Base-by-base conservation (phyloP, 2,329 filamentous ascomycete genomes). In the Colletotrichum gigasporum region DNA sequence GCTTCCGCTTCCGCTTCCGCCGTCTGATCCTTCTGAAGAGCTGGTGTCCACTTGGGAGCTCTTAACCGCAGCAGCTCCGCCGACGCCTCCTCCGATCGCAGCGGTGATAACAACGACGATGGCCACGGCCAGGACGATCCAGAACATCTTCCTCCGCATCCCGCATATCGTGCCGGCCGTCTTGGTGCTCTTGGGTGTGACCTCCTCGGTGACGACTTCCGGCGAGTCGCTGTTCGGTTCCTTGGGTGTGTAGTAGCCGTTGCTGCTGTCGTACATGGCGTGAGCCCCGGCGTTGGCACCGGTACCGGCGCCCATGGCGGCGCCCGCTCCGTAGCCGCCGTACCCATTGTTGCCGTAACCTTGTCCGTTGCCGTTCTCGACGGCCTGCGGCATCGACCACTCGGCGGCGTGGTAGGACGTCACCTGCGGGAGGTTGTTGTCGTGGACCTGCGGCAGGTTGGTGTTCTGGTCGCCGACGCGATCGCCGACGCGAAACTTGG, bases 11-110 rank as follows among this genome's bases (percentile, higher is more conserved):
- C 51, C 32, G n/a, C 30, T 20, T n/a, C 28, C 59, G 26, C 26
- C 51, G 5, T 24, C 39, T 0, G 45, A 45, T 32, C 47, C 39
- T 30, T 22, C 39, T 8, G 47, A 47, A 1, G 61, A 48, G n/a
- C 44, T 20, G n/a, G n/a, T n/a, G 32, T 61, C 47, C 14, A 42
- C 18, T n/a, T 63, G 58, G 7, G 61, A 53, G 16, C 32, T 64
- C 28, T 65, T 47, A 20, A 35, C n/a, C 9, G 50, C 45, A 1
- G 65, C 47, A 8, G 54, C 39, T 7, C 24, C 55, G 8, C 63
- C 66, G 14, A 68, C 54, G 9, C 66, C 66, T 28, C 53, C 58
- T 11, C 66, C 66, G 6, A 66, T 59, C 2, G 44, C 52, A 8
- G 58, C 57, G 8, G 24, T 59, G 18, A 68, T 39, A n/a, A 64